Conservation (phyloP, 2,329 filamentous ascomycete species). For the Penicillium digitatum region DNA sequence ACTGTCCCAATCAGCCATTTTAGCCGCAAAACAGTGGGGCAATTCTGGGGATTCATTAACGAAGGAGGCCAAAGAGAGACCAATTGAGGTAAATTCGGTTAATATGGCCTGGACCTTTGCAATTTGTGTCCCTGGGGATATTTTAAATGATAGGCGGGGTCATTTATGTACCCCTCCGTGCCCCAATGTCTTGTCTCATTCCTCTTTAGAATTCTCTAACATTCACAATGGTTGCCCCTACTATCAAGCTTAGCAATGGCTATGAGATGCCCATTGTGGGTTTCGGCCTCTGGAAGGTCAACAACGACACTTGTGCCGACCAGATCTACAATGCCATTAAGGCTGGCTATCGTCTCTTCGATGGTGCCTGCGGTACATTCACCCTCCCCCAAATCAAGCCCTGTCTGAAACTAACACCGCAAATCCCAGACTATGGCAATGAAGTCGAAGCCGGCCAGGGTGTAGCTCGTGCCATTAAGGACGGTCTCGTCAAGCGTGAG, state of each 20-base stretch:
- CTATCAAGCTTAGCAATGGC: conserved; percentile 28
- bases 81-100: not conserved
- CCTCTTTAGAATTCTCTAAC: not conserved
- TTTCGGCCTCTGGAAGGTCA: conserved; percentile 72
- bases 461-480: conserved; percentile 72
- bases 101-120: conserved; percentile 6
- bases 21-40: conserved; percentile 12
- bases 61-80: not conserved
- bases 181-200: not conserved
- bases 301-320: conserved; percentile 67
- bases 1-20: conserved; percentile 1
- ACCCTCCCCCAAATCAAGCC: not conserved
- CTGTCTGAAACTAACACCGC: not conserved
- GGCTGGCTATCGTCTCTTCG: conserved; percentile 58
- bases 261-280: conserved; percentile 43
- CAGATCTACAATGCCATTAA: conserved; percentile 70
- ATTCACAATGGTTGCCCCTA: conserved; percentile 24
- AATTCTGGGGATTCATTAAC: not conserved
- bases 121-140: not conserved
- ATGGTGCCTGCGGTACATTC: conserved; percentile 54
- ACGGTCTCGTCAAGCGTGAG: conserved; percentile 74
- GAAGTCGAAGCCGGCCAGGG: conserved; percentile 74
- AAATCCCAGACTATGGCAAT: conserved; percentile 70
- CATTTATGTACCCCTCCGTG: conserved; percentile 2
- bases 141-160: not conserved